Evolutionary conservation across 495 filamentous ascomycete species (phyloP).

Genomic region (Hypomontagnella monticulosa): DNA sequence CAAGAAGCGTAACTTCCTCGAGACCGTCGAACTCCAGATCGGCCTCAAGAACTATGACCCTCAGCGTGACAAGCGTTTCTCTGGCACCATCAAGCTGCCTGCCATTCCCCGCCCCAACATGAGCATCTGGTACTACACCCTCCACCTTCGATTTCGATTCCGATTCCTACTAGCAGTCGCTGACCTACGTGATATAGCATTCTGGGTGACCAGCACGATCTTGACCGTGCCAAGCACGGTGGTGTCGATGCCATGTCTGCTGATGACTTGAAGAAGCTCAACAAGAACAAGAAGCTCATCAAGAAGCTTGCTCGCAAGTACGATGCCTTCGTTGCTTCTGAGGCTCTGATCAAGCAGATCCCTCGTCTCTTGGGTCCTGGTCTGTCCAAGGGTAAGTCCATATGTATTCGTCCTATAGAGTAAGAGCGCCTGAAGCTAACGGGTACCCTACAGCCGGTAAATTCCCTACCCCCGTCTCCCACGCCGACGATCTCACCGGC

Average conservation of each 20-base stretch:
- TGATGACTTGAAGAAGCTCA: constrained; percentile 99
- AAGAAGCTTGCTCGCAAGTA: constrained; percentile 99
- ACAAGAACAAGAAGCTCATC: constrained; percentile 99
- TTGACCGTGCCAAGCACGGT: constrained; percentile 98
- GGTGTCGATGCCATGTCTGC: constrained; percentile 96
- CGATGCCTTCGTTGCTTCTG: constrained; percentile 97
- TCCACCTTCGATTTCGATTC: not conserved
- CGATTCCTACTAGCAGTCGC: constrained; percentile 4
- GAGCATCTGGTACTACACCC: constrained; percentile 74
- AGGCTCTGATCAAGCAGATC: constrained; percentile 98
- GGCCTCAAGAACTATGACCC: constrained; percentile 99
- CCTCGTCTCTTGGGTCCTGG: constrained; percentile 98
- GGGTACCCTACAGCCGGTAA: constrained; percentile 77
- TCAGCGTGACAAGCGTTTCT: constrained; percentile 99
- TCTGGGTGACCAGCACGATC: constrained; percentile 99
- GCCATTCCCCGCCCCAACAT: constrained; percentile 90
- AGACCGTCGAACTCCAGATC: constrained; percentile 95
- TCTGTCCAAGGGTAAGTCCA: constrained; percentile 88
- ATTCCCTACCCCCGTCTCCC: constrained; percentile 98
- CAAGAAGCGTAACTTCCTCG: constrained; percentile 99
- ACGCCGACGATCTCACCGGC: constrained; percentile 87
- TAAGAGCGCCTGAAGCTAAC: constrained; percentile 10
- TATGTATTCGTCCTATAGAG: not conserved
- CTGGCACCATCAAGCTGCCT: constrained; percentile 94
- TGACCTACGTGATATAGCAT: constrained; percentile 65